These are phyloP conservation scores for Rhodomyrtus tomentosa DNA, from an alignment of 345 rosid species.

Conservation along the genomic window DNA sequence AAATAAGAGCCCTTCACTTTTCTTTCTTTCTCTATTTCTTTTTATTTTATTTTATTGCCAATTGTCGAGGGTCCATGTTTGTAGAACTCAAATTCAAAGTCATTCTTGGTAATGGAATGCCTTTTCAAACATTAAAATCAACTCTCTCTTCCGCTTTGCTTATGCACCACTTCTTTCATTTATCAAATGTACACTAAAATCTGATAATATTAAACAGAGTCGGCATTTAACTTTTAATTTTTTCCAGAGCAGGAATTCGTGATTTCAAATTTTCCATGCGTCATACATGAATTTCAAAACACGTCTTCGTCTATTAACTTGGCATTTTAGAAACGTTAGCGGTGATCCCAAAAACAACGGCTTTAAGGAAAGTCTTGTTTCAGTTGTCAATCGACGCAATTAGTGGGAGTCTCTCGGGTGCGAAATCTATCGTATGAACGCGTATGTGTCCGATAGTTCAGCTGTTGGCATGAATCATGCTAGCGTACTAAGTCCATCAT, in stretches of 20 bases:
- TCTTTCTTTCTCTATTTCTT: neutral
- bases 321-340: accelerated
- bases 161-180: neutral
- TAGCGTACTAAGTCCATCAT: neutral
- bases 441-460: neutral
- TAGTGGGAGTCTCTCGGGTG: neutral
- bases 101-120: neutral
- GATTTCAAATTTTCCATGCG: neutral
- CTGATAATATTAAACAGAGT: neutral
- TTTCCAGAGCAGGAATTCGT: accelerated
- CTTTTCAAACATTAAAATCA: neutral
- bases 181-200: neutral
- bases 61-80: neutral
- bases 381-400: neutral
- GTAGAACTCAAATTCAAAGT: neutral
- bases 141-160: neutral
- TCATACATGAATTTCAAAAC: neutral
- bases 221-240: neutral
- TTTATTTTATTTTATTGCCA: neutral
- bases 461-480: neutral
- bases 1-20: neutral
- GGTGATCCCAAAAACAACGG: accelerated
- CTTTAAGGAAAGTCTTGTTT: neutral
- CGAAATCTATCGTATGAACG: neutral
- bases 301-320: too few species aligned